These are phyloP conservation scores for Cairneyella variabilis DNA, from an alignment of 495 filamentous ascomycete species.

Conservation along the genomic window DNA sequence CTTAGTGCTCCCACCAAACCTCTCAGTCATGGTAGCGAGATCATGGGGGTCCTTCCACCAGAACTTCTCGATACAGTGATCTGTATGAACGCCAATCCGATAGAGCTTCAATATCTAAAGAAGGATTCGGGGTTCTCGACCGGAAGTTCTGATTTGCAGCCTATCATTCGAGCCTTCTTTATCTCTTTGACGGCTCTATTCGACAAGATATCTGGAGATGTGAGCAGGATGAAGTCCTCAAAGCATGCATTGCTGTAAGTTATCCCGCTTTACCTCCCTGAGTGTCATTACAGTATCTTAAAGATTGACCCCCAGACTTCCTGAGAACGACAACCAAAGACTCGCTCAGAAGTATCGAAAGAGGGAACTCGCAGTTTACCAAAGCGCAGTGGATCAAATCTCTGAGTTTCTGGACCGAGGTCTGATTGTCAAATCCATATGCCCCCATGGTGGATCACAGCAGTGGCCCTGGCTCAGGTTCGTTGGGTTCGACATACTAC, in stretches of 20 bases:
- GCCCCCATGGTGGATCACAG: not conserved
- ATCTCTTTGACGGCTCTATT: not conserved
- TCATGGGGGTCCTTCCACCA: constrained; percentile 16
- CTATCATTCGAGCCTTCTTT: too few species aligned
- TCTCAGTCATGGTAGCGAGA: not conserved
- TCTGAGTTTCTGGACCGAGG: not conserved
- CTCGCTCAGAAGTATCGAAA: constrained; percentile 15
- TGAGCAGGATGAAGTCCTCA: not conserved
- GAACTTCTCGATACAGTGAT: constrained; percentile 19
- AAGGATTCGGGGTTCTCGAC: not conserved
- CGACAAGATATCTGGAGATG: constrained; percentile 15
- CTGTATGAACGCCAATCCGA: constrained; percentile 20
- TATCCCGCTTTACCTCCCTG: too few species aligned
- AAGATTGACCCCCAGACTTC: too few species aligned
- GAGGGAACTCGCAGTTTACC: constrained; percentile 4
- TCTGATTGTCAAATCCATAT: too few species aligned
- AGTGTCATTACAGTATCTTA: too few species aligned
- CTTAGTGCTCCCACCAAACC: not conserved
- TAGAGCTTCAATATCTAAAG: constrained; percentile 10
- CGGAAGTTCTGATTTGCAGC: too few species aligned
- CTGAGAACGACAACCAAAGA: constrained; percentile 21
- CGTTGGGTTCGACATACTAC: constrained; percentile 1
- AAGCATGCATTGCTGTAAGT: too few species aligned
- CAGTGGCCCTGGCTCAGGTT: too few species aligned
- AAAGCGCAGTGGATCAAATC: constrained; percentile 5